Base-by-base conservation (phyloP, 768 basidiomycete genomes). In the Phlebiopsis flavidoalba region DNA sequence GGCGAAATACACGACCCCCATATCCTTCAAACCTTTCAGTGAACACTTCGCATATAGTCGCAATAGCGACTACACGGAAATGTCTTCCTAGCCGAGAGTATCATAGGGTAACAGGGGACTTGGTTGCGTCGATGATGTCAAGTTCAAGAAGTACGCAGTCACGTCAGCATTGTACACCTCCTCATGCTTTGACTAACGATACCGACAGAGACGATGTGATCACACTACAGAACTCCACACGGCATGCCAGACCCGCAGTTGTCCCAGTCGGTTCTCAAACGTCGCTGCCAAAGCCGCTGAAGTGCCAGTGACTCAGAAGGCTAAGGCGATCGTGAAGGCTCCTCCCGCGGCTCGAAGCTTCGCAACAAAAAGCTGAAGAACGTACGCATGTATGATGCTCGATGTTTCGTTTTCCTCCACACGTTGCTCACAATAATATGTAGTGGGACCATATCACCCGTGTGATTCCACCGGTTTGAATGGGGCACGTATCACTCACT, bases 21-120 rank as follows among this genome's bases (percentile, higher is more conserved):
- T 99, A 48, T 93, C 94, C 3, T 99, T 96, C 83, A 98, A 98
- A 72, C 89, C 92, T 1, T 97, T 99, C 80, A 95, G 83, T 70
- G 89, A 96, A 63, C 96, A 98, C 71, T 95, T n/a, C 96, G 0
- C 91, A 98, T 70, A 91, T 99, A 58, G 91, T 94, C 40, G 91
- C 92, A 46, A 86, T 97, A 65, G 87, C 88, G 6, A 88, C 86
- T 0, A 94, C 93, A 0, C n/a, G 95, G 94, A 15, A 97, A 97
- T 70, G 94, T 98, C 14, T 98, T 91, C 73, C 80, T 95, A 17
- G 88, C 89, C 8, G 97, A 98, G 51, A 96, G 95, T 66, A 78
- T 94, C 60, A 93, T n/a, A 87, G 69, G 90, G 88, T 21, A 89
- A 91, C 61, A 81, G 78, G 65, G n/a, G 97, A 99, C 71, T 77